phyloP scores from a whole-genome alignment of 371 early-diverging fungal genomes.

The Mucor saturninus region DNA sequence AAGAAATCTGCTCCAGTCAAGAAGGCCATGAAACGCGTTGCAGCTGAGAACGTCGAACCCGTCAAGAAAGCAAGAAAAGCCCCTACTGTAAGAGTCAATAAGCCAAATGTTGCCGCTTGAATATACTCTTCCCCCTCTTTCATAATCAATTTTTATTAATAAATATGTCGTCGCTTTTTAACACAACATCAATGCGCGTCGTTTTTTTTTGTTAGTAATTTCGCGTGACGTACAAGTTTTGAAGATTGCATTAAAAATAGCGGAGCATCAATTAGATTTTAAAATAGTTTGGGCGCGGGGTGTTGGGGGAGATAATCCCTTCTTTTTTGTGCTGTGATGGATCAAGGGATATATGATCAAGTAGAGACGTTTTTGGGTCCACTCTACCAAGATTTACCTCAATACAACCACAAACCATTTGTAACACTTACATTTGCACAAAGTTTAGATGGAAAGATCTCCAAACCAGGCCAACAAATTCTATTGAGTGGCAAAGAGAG shows the following conservation, averaged over 20 bases:
- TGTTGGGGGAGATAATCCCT: background rate
- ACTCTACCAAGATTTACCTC: slow-evolving; percentile 1
- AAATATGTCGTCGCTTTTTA: too few species aligned
- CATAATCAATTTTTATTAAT: too few species aligned
- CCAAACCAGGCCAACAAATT: slow-evolving; percentile 65
- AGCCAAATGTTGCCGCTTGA: too few species aligned
- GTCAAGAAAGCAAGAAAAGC: slow-evolving; percentile 50
- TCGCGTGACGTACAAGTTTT: too few species aligned
- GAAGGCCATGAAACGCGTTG: slow-evolving; percentile 51
- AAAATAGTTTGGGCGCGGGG: background rate
- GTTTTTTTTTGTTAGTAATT: too few species aligned
- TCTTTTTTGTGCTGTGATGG: slow-evolving; percentile 10
- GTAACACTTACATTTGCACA: slow-evolving; percentile 67
- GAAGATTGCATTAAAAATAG: too few species aligned
- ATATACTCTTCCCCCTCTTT: too few species aligned
- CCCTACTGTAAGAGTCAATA: slow-evolving; percentile 21
- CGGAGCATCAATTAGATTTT: too few species aligned
- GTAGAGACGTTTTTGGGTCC: slow-evolving; percentile 25
- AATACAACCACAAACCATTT: slow-evolving; percentile 12
- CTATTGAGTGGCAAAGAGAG: slow-evolving; percentile 78
- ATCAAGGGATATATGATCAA: slow-evolving; percentile 12
- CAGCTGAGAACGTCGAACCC: slow-evolving; percentile 39
- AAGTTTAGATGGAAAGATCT: slow-evolving; percentile 88
- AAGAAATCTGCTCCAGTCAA: slow-evolving; percentile 34
- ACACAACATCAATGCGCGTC: background rate